Evolutionary conservation across 75 land plant species (phyloP).

Genomic region (Adiantum capillusveneris): DNA sequence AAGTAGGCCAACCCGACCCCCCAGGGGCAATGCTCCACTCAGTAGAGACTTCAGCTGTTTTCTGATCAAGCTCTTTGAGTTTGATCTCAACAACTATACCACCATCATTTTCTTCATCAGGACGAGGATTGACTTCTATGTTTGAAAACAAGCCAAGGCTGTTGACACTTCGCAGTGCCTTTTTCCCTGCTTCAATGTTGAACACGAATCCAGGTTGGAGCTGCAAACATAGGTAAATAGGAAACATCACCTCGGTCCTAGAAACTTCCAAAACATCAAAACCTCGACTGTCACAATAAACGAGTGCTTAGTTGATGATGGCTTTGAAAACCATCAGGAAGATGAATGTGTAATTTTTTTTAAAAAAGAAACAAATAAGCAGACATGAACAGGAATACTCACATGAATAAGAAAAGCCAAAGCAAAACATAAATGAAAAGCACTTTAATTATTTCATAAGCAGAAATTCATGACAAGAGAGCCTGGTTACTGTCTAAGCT

Average conservation of each 20-base stretch:
- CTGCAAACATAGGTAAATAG: constrained; percentile 29
- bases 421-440: too few species aligned
- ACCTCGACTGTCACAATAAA: too few species aligned
- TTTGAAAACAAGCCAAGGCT: constrained; percentile 75
- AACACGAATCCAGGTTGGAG: constrained; percentile 64
- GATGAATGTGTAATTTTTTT: too few species aligned
- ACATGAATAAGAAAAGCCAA: too few species aligned
- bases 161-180: constrained; percentile 82
- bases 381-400: too few species aligned
- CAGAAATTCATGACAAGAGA: too few species aligned
- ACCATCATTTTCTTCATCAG: constrained; percentile 93
- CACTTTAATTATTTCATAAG: too few species aligned
- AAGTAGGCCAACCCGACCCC: constrained; percentile 18
- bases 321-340: too few species aligned
- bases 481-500: too few species aligned
- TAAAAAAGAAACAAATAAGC: too few species aligned
- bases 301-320: too few species aligned
- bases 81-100: constrained; percentile 89
- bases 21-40: constrained; percentile 32
- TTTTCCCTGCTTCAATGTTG: constrained; percentile 93
- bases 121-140: constrained; percentile 88
- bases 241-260: not conserved
- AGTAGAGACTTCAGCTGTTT: constrained; percentile 27
- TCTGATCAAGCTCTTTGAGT: constrained; percentile 28
- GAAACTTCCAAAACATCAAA: too few species aligned